These are phyloP conservation scores for Sphagnurus paluster DNA, from an alignment of 1,284 basidiomycete genomes.

Conservation along the genomic window DNA sequence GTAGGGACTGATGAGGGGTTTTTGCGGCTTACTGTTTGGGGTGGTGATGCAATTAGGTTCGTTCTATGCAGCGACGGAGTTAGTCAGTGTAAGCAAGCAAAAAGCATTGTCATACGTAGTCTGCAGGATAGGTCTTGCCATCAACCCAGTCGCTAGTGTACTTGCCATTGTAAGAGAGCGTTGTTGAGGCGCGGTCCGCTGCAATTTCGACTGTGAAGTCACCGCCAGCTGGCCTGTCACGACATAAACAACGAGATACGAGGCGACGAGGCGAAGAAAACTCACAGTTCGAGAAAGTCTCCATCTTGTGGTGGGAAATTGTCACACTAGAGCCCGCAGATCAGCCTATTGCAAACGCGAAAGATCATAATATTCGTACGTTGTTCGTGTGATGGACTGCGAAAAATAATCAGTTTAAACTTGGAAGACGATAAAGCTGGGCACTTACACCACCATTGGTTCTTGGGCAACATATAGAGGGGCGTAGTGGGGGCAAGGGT, in stretches of 20 bases:
- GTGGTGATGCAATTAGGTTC: constrained; percentile 28
- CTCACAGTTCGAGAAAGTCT: constrained; percentile 46
- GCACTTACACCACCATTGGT: constrained; percentile 43
- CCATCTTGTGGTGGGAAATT: constrained; percentile 43
- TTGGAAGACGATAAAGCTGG: constrained; percentile 1
- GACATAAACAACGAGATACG: background rate
- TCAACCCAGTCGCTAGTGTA: constrained; percentile 39
- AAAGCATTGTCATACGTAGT: constrained; percentile 18
- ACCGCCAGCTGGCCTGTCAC: constrained; percentile 42
- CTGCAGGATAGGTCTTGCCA: constrained; percentile 34
- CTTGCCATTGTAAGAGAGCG: constrained; percentile 36
- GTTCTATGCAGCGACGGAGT: background rate
- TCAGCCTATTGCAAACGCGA: background rate
- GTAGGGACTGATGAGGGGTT: background rate
- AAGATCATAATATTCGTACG: background rate
- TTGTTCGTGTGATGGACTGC: constrained; percentile 13
- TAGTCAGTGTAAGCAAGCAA: background rate
- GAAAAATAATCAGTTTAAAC: background rate
- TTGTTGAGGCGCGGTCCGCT: constrained; percentile 42
- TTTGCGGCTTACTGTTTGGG: constrained; percentile 33
- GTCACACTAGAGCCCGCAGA: constrained; percentile 35
- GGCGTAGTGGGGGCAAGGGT: constrained; percentile 24
- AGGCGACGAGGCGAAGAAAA: background rate
- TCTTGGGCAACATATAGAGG: constrained; percentile 37
- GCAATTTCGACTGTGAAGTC: constrained; percentile 45